Evolutionary conservation across 345 rosid genomes (phyloP).

Genomic region (Clausena lansium): DNA sequence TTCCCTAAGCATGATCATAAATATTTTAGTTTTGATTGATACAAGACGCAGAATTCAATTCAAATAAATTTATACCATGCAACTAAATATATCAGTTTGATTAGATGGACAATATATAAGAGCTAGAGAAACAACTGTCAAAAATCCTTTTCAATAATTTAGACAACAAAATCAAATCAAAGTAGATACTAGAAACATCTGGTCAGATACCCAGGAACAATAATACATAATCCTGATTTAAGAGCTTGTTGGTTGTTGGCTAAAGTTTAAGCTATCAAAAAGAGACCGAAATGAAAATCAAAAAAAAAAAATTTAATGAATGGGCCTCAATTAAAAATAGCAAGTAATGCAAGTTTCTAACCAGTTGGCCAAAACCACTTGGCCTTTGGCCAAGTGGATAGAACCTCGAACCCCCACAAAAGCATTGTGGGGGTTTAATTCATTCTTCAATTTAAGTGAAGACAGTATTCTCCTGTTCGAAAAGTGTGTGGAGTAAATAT

Average conservation of each 20-base stretch:
- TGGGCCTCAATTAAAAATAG: neutral
- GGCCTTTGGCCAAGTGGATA: too few relatives aligned
- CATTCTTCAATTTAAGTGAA: too few relatives aligned
- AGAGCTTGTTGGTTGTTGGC: conserved; percentile 31
- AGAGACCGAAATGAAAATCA: neutral
- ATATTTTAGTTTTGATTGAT: neutral
- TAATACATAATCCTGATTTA: conserved; percentile 11
- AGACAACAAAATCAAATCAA: neutral
- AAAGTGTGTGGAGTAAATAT: too few relatives aligned
- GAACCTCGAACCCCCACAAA: too few relatives aligned
- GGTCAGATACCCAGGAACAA: conserved; percentile 7
- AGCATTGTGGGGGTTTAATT: too few relatives aligned
- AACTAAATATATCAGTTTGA: neutral
- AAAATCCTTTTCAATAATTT: too few relatives aligned
- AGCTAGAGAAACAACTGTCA: conserved; percentile 16
- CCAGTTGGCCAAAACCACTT: too few relatives aligned
- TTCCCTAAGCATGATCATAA: too few relatives aligned
- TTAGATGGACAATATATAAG: neutral
- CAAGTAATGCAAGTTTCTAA: conserved; percentile 6
- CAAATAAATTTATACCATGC: neutral
- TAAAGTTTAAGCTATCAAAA: conserved; percentile 10
- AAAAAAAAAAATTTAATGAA: neutral
- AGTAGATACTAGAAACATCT: conserved; percentile 13
- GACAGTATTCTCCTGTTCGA: too few relatives aligned
- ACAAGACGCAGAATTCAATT: neutral